Evolutionary conservation across 169 alveolate species (phyloP).

Genomic region (Babesia ovis): DNA sequence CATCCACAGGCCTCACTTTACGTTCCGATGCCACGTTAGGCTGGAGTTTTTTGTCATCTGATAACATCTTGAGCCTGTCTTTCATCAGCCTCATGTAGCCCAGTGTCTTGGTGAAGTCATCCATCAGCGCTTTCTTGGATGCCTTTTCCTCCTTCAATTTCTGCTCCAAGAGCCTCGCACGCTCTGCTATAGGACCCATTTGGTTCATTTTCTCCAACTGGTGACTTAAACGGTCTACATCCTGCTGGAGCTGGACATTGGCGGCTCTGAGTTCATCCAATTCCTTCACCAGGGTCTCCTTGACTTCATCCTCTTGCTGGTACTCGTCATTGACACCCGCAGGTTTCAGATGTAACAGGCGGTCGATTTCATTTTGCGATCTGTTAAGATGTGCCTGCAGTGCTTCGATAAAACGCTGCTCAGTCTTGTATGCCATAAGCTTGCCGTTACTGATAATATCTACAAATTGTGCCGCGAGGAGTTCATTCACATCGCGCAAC

Average conservation of each 20-base stretch:
- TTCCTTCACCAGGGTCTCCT: not conserved
- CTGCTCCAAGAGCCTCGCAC: slow-evolving; percentile 25
- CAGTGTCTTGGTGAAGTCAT: slow-evolving; percentile 56
- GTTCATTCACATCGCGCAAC: slow-evolving; percentile 26
- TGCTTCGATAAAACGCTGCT: slow-evolving; percentile 21
- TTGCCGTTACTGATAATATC: slow-evolving; percentile 13
- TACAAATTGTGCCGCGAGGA: slow-evolving; percentile 24
- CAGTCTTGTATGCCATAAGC: slow-evolving; percentile 40
- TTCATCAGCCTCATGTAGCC: slow-evolving; percentile 63
- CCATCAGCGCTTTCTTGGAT: slow-evolving; percentile 49
- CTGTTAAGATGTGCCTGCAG: slow-evolving; percentile 44
- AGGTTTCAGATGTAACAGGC: slow-evolving; percentile 8
- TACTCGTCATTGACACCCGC: not conserved
- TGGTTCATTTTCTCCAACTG: not conserved
- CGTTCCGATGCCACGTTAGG: not conserved
- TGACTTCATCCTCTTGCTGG: not conserved
- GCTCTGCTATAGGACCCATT: slow-evolving; percentile 1
- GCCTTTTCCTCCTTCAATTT: slow-evolving; percentile 33
- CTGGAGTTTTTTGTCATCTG: slow-evolving; percentile 1
- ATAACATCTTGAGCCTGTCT: slow-evolving; percentile 42
- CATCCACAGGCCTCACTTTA: not conserved
- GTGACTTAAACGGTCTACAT: slow-evolving; percentile 14
- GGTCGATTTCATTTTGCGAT: slow-evolving; percentile 39
- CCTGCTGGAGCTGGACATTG: slow-evolving; percentile 2
- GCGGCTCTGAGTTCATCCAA: not conserved